Conservation (phyloP, 805 yeast species). For the Candida oleophila region DNA sequence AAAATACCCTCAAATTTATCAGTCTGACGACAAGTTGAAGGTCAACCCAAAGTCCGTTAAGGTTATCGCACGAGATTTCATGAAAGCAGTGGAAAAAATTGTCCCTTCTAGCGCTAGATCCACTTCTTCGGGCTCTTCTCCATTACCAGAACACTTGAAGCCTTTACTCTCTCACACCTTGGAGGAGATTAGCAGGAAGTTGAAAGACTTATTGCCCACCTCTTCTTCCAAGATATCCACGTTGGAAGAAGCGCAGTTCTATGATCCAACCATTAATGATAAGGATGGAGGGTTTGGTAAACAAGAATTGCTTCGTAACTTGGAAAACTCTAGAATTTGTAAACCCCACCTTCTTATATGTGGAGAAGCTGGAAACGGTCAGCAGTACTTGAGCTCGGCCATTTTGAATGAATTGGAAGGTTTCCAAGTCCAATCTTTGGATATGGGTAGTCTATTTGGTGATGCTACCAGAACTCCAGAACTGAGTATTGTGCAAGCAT, state of each 20-base stretch:
- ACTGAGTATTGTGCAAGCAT: constrained; percentile 75
- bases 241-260: constrained; percentile 67
- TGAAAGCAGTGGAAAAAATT: constrained; percentile 79
- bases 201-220: constrained; percentile 64
- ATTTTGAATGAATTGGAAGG: constrained; percentile 82
- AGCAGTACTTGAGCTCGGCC: constrained; percentile 80
- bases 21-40: constrained; percentile 65
- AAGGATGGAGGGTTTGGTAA: constrained; percentile 65
- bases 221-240: constrained; percentile 34
- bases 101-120: constrained; percentile 93
- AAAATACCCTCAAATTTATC: constrained; percentile 88
- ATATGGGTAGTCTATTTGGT: constrained; percentile 70
- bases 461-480: constrained; percentile 84
- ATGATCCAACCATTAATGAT: constrained; percentile 55
- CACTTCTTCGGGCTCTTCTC: constrained; percentile 67
- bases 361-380: constrained; percentile 83
- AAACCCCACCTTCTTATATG: constrained; percentile 76
- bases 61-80: constrained; percentile 81
- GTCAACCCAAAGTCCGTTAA: constrained; percentile 70
- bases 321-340: constrained; percentile 63
- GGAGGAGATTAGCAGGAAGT: constrained; percentile 40
- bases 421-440: constrained; percentile 82
- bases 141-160: constrained; percentile 70
- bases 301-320: constrained; percentile 55
- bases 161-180: constrained; percentile 62